Evolutionary conservation across 306 rosid genomes (phyloP), one percentile per base, ranked within the genome.

Genomic region (Fragaria vesca): DNA sequence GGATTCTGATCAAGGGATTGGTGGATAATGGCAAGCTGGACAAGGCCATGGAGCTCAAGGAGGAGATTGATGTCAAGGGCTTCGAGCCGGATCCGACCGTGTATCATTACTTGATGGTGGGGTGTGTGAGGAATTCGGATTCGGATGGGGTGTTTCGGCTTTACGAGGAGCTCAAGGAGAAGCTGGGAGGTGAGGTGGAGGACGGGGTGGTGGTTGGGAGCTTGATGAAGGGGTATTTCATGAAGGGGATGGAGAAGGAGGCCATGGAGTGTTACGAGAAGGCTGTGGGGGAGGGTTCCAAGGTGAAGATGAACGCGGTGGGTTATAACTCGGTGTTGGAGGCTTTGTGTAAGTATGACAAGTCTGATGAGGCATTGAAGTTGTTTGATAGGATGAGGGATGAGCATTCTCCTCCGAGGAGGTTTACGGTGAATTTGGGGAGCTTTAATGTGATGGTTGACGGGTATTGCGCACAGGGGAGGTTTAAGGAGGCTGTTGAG

Each of bases 371-470:
- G 84, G 97, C 97, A 0, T 75, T 88, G 90, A 85, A 47, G 76
- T 65, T 95, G 81, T 95, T 95, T 40, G 93, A 88, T 77, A 87
- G 91, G 78, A 91, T 95, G 96, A 71, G 60, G 61, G 69, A 66
- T 15, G 93, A 91, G 79, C 97, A 95, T 70, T 69, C n/a, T 13
- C 91, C 90, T 1, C 99, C 97, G 0, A 74, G 34, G 74, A 78
- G 68, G 74, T 75, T 90, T 85, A 65, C 89, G 0, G 89, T 91
- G 77, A 93, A 95, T 82, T 84, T 95, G 85, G 99, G 99, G 32
- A 91, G 96, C 87, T 93, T 95, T 80, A 95, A 95, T 87, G 97
- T 95, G 72, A 88, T 95, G 84, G 92, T 43, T 1, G 96, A 95
- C 70, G 97, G 96, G 63, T 93, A 93, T 81, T 93, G 96, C 38